These are phyloP conservation scores for Nitzschia inconspicua DNA, from an alignment of 108 stramenopile species.

Conservation along the genomic window DNA sequence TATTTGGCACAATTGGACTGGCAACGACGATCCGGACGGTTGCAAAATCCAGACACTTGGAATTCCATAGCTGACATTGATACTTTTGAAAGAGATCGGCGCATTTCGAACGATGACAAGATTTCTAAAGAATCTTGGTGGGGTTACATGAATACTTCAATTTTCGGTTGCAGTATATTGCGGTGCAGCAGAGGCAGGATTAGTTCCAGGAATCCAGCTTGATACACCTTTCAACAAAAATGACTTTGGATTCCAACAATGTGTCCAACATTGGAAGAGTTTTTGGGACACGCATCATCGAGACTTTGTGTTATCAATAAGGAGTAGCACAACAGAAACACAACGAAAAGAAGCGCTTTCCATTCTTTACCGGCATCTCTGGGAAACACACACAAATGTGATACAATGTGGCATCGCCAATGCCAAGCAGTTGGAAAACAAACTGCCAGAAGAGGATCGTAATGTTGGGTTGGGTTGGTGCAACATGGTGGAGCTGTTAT, in stretches of 20 bases:
- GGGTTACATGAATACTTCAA: conserved; percentile 27
- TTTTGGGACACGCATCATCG: not conserved
- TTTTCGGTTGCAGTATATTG: conserved; percentile 24
- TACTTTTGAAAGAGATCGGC: not conserved
- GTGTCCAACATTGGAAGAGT: conserved; percentile 6
- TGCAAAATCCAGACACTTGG: not conserved
- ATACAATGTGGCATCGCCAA: not conserved
- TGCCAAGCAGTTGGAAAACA: not conserved
- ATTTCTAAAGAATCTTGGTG: conserved; percentile 27
- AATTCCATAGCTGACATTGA: not conserved
- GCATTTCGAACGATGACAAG: not conserved
- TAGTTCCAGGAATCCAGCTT: not conserved
- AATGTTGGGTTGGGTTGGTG: conserved; percentile 16
- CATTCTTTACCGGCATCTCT: not conserved
- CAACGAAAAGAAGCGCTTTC: not conserved
- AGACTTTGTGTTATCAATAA: not conserved
- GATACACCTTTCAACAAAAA: not conserved
- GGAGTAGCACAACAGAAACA: not conserved
- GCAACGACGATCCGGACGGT: conserved; percentile 21
- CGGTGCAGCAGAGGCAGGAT: conserved; percentile 14
- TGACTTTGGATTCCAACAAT: conserved; percentile 9
- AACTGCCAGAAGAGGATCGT: conserved; percentile 15
- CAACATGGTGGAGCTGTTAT: conserved; percentile 13
- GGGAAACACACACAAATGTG: conserved; percentile 2
- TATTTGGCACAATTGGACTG: conserved; percentile 17